Evolutionary conservation across 2,329 filamentous ascomycete genomes (phyloP), one percentile per base, ranked within the genome.

Genomic region (Arthrobotrys megalospora): DNA sequence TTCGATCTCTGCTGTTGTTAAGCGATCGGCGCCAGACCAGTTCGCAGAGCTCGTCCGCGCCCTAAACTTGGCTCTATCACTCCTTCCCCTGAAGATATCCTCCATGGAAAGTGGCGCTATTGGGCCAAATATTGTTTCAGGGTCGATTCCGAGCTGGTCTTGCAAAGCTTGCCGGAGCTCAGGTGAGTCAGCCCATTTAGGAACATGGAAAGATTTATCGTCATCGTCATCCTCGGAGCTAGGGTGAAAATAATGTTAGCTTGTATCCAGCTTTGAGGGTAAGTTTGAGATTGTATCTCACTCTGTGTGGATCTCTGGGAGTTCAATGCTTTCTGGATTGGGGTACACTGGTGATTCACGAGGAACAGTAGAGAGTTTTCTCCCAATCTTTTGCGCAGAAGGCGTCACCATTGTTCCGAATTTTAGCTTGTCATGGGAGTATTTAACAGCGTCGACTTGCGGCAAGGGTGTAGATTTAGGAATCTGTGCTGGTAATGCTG

Each of bases 221-320:
- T 86, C 79, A 10, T 80, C 80, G 11, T 60, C 55, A 64, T 81
- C 93, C 82, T 97, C 94, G 34, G 93, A 94, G 83, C 76, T 79
- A 60, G 24, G 7, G 41, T 38, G 4, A 6, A 12, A 16, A n/a
- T 6, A n/a, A 28, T 10, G 55, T 79, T 43, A 73, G 68, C 34
- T 11, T 19, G 3, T 16, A 11, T n/a, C 55, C 14, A 24, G 3
- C 21, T 43, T 12, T 12, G 32, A 11, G 16, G 21, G 6, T 16
- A 53, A 36, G 36, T 21, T 32, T 50, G 36, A 32, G 24, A 36
- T 16, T 24, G 7, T 34, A 24, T 48, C 65, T 53, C 80, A 82
- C 77, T 99, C 96, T 0, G 96, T 98, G 80, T 94, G 90, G 81
- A 99, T 98, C 81, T 99, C 96, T 0, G 96, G 95, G 2, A 99